Percentiles rank a stretch among this genome's conserved stretches.
These are phyloP conservation scores for Emmonsia crescens DNA, from an alignment of 2,329 filamentous ascomycete genomes.

Conservation along the genomic window DNA sequence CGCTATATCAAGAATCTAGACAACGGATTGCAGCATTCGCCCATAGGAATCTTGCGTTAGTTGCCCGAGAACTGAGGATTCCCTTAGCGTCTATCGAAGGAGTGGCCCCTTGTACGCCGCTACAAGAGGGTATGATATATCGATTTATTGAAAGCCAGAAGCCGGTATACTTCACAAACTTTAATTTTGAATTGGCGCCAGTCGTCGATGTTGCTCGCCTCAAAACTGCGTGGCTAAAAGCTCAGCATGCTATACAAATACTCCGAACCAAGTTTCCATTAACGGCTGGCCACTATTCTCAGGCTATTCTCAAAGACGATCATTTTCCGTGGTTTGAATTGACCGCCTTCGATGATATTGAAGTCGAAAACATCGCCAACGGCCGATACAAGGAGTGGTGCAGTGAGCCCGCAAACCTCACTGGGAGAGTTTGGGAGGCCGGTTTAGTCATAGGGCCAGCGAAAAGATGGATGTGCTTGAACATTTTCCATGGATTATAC, in stretches of 20 bases:
- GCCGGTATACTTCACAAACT: slow-evolving; percentile 66
- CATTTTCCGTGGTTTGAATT: slow-evolving; percentile 38
- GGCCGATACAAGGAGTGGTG: slow-evolving; percentile 43
- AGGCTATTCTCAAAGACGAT: slow-evolving; percentile 49
- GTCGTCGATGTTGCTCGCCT: slow-evolving; percentile 41
- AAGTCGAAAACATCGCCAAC: slow-evolving; percentile 26
- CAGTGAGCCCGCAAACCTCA: slow-evolving; percentile 37
- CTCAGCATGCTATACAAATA: slow-evolving; percentile 48
- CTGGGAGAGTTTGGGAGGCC: slow-evolving; percentile 24
- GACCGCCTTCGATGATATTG: slow-evolving; percentile 17
- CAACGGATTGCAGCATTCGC: slow-evolving; percentile 54
- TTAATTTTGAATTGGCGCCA: slow-evolving; percentile 47
- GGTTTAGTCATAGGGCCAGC: slow-evolving; percentile 20
- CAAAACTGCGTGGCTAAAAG: slow-evolving; percentile 45
- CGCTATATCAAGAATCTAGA: slow-evolving; percentile 38
- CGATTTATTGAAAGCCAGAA: slow-evolving; percentile 48
- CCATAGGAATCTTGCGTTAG: slow-evolving; percentile 47
- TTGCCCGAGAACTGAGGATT: slow-evolving; percentile 45
- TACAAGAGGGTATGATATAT: slow-evolving; percentile 80
- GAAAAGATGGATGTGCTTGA: slow-evolving; percentile 43
- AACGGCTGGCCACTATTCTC: slow-evolving; percentile 65
- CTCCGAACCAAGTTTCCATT: slow-evolving; percentile 62
- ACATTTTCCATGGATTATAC: slow-evolving; percentile 79
- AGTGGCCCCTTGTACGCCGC: slow-evolving; percentile 69
- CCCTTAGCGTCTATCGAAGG: slow-evolving; percentile 51